Evolutionary conservation across 306 rosid species (phyloP).

Genomic region (Canavalia gladiata): DNA sequence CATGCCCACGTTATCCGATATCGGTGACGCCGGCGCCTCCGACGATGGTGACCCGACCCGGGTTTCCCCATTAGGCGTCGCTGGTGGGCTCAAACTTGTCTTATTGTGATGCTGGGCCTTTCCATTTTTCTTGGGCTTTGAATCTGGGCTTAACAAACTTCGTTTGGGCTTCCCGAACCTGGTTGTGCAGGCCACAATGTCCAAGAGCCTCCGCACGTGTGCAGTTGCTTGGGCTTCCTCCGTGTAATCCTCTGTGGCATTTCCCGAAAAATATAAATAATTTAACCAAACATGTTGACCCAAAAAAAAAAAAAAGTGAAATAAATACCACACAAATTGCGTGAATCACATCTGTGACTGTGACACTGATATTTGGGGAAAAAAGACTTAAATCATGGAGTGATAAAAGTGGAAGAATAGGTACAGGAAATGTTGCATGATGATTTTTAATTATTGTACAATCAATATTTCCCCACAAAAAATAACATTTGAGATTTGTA

Average conservation of each 20-base stretch:
- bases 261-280: neutral
- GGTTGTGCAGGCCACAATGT: constrained; percentile 81
- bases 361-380: neutral
- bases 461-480: neutral
- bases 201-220: constrained; percentile 87
- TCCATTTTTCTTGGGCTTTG: constrained; percentile 69
- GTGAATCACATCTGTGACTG: neutral
- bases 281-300: neutral
- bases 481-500: neutral
- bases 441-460: neutral
- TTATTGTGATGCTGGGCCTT: constrained; percentile 57
- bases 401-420: neutral
- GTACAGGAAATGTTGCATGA: neutral
- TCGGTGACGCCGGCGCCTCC: constrained; percentile 56
- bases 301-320: no score
- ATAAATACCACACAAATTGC: neutral
- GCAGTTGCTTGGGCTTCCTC: constrained; percentile 64
- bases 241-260: constrained; percentile 67
- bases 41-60: constrained; percentile 56
- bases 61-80: constrained; percentile 57
- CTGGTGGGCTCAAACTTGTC: constrained; percentile 53
- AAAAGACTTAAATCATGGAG: neutral
- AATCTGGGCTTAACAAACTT: constrained; percentile 57
- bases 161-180: constrained; percentile 78
- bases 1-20: constrained; percentile 84